Base-by-base conservation (phyloP, 257 asterid genomes). In the Solanum etuberosum region DNA sequence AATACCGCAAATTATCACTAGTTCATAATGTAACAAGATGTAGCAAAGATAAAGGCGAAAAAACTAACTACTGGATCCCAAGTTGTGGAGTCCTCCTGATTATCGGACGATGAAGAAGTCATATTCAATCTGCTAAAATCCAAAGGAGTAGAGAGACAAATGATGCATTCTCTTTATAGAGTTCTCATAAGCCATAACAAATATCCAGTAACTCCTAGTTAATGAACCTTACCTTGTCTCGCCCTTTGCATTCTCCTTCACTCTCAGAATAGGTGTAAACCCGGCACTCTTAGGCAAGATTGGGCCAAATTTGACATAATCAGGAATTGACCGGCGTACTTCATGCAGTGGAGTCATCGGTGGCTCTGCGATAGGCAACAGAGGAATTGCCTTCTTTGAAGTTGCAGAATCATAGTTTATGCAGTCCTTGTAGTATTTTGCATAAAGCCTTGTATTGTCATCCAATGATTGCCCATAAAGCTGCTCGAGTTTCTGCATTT, bases 361-460 rank as follows among this genome's bases (percentile, higher is more conserved):
- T 2, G 98, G 94, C 92, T 95, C 98, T 3, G 92, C 97, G 38
- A 95, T 95, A 3, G 98, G 98, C 67, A 95, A 61, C 98, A 95
- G 91, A 32, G 97, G 98, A 43, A 94, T 90, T 83, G 29, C 61
- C 90, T 88, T 93, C 92, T 94, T 93, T 73, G 94, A 86, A 1
- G 93, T 91, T 34, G 93, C 90, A 37, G 94, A 89, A 89, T 94
- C 98, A 74, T 89, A 90, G 72, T 91, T 92, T 83, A 94, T 86
- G 88, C 98, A 93, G 34, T 95, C 98, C 90, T 91, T 94, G 46
- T 93, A 94, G 59, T 94, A 90, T 90, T 90, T 95, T 7, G 97
- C 98, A 78, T 91, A 93, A 78, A 95, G 94, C 92, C 92, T 93
- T 1, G 98, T 94, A 40, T 93, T 93, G 85, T 93, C 96, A 87